A percentile compares a stretch with the other conserved stretches of the same genome.
Evolutionary conservation across 345 rosid genomes (phyloP).

Genomic region (Populus ilicifolia): DNA sequence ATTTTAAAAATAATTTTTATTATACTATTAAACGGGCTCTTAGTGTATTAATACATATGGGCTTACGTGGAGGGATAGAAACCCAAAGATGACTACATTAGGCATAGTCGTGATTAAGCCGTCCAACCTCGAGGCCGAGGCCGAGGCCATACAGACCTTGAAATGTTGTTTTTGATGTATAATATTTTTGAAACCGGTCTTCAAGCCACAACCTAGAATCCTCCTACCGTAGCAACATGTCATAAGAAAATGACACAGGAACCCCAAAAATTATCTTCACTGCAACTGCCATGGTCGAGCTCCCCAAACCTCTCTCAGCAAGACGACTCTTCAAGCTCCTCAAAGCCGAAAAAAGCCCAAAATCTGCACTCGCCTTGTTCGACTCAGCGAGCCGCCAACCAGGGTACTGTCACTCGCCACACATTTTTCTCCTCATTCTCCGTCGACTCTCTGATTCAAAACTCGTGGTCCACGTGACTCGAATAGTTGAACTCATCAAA

Average conservation of each 20-base stretch:
- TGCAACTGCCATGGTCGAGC: constrained; percentile 46
- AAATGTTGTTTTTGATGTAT: no score
- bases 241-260: neutral
- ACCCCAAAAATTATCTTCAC: neutral
- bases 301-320: constrained; percentile 54
- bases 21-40: no score
- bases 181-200: no score
- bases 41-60: no score
- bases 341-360: constrained; percentile 50
- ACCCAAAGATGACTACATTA: no score
- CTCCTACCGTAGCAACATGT: neutral
- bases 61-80: no score
- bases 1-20: no score
- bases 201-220: no score
- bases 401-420: constrained; percentile 49
- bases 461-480: constrained; percentile 42
- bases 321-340: constrained; percentile 57
- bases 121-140: no score
- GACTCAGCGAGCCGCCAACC: constrained; percentile 60
- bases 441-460: constrained; percentile 56
- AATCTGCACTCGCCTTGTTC: constrained; percentile 54
- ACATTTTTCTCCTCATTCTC: constrained; percentile 72
- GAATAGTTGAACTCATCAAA: constrained; percentile 54
- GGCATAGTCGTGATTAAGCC: no score
- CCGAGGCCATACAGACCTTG: no score